A percentile compares a stretch with the other conserved stretches of the same genome.
phyloP scores from a whole-genome alignment of 169 alveolate species.

The Plasmodium relictum region DNA sequence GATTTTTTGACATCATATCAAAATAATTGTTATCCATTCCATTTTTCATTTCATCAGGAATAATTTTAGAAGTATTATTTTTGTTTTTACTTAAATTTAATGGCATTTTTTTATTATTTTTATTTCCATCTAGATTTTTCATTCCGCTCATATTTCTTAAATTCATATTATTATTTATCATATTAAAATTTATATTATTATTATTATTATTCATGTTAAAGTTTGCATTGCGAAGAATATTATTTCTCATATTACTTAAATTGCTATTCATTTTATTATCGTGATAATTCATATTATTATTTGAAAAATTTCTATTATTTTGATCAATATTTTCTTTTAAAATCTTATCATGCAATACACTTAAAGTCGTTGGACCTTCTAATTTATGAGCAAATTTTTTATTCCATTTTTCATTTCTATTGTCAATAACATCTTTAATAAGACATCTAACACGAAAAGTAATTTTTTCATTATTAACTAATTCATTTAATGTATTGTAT shows the following conservation, averaged over 20 bases:
- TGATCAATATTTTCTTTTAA: conserved; percentile 58
- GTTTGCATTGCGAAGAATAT: conserved; percentile 35
- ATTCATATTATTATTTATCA: not conserved
- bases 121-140: conserved; percentile 58
- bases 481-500: conserved; percentile 84
- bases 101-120: conserved; percentile 51
- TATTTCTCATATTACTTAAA: conserved; percentile 44
- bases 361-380: conserved; percentile 73
- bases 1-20: conserved; percentile 44
- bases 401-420: conserved; percentile 89
- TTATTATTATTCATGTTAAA: conserved; percentile 20
- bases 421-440: conserved; percentile 88
- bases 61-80: conserved; percentile 24
- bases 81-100: conserved; percentile 40
- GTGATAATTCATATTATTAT: conserved; percentile 30
- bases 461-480: conserved; percentile 84
- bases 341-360: conserved; percentile 75
- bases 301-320: conserved; percentile 25
- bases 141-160: conserved; percentile 4
- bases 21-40: conserved; percentile 6
- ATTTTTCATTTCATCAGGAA: conserved; percentile 21
- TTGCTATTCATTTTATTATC: conserved; percentile 66
- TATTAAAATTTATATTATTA: not conserved
- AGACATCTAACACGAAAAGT: conserved; percentile 89
- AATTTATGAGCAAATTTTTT: conserved; percentile 80